Percentiles rank a stretch among this genome's conserved stretches.
phyloP scores from a whole-genome alignment of 495 filamentous ascomycete genomes.

The Penicillium angulare region DNA sequence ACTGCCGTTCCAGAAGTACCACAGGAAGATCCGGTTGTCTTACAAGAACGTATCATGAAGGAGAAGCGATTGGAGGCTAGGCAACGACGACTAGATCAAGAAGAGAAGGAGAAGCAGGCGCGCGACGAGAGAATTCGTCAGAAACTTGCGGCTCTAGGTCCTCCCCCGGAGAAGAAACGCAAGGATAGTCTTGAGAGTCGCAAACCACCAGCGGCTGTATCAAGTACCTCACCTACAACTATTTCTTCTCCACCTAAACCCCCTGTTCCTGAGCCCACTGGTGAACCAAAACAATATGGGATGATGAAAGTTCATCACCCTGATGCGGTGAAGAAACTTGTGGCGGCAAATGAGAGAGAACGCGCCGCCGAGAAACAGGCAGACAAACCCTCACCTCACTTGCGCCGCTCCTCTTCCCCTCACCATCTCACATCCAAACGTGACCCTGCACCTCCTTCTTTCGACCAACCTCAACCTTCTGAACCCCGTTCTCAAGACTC shows the following conservation, averaged over 20 bases:
- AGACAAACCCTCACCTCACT: constrained; percentile 15
- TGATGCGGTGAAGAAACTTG: constrained; percentile 43
- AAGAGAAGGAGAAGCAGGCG: constrained; percentile 75
- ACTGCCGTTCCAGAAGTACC: constrained; percentile 28
- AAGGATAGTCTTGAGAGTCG: constrained; percentile 33
- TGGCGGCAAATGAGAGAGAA: constrained; percentile 39
- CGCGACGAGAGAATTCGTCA: constrained; percentile 77
- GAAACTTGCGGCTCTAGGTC: constrained; percentile 77
- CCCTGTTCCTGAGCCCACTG: constrained; percentile 50
- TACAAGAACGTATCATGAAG: constrained; percentile 84
- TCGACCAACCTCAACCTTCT: not conserved
- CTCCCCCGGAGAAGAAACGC: constrained; percentile 56
- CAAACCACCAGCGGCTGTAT: constrained; percentile 23
- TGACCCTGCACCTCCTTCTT: constrained; percentile 27
- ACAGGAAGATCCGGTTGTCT: constrained; percentile 58
- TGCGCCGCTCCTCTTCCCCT: constrained; percentile 33
- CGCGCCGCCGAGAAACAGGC: constrained; percentile 35
- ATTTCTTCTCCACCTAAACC: constrained; percentile 52
- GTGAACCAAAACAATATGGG: constrained; percentile 55
- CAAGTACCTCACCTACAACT: constrained; percentile 15
- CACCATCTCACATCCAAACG: constrained; percentile 30
- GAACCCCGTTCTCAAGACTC: constrained; percentile 15
- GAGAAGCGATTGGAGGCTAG: constrained; percentile 74
- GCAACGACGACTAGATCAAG: constrained; percentile 76
- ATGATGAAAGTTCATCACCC: constrained; percentile 60